Conservation (phyloP, 2,329 filamentous ascomycete genomes). For the Teratosphaeria gauchensis region DNA sequence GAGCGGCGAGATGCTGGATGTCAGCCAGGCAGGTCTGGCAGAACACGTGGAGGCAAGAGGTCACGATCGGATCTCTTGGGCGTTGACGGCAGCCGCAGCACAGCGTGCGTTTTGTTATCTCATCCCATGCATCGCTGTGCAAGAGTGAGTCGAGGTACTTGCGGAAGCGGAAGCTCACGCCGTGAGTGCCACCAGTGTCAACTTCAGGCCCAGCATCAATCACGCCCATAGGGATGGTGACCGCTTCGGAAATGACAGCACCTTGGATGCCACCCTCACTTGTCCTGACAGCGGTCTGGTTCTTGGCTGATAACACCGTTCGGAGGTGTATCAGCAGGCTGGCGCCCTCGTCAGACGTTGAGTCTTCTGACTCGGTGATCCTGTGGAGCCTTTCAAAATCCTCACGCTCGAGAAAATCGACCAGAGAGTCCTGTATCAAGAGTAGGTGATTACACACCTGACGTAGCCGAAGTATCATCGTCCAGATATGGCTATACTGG, state of each 20-base stretch:
- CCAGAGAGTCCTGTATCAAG: conserved; percentile 37
- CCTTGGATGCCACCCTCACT: conserved; percentile 10
- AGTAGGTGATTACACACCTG: conserved; percentile 44
- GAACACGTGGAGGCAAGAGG: conserved; percentile 47
- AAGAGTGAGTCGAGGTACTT: conserved; percentile 31
- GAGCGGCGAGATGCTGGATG: conserved; percentile 22
- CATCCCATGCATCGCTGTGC: conserved; percentile 26
- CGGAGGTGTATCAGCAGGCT: conserved; percentile 12
- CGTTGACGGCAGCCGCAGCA: conserved; percentile 36
- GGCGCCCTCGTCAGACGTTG: conserved; percentile 5
- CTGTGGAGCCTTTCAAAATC: conserved; percentile 35
- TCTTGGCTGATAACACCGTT: conserved; percentile 7
- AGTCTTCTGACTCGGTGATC: conserved; percentile 7
- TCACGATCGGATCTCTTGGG: conserved; percentile 35
- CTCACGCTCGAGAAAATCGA: conserved; percentile 34
- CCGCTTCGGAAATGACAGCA: conserved; percentile 9
- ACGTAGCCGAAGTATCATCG: conserved; percentile 41
- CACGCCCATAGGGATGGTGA: conserved; percentile 9
- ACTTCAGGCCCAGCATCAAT: conserved; percentile 6
- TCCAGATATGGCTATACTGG: conserved; percentile 33
- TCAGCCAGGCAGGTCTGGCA: conserved; percentile 41
- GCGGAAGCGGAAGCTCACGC: conserved; percentile 31
- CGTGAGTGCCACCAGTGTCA: conserved; percentile 26
- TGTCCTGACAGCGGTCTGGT: conserved; percentile 4
- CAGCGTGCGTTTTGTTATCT: conserved; percentile 23